Evolutionary conservation across 1,284 basidiomycete genomes (phyloP).

Genomic region (Naganishia sp.): DNA sequence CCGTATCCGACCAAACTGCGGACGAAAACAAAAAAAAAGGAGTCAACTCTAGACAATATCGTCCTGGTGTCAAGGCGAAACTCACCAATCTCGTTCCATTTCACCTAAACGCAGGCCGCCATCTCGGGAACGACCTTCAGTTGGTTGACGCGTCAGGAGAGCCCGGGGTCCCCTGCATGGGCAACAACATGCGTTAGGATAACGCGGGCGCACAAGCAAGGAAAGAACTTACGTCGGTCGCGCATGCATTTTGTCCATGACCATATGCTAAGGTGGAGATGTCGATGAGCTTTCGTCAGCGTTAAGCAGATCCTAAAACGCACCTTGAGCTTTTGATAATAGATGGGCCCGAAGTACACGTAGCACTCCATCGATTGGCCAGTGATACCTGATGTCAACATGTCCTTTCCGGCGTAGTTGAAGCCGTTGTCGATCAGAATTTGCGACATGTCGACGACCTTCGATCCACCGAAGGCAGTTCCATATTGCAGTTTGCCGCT

Average conservation of each 20-base stretch:
- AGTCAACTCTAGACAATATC: constrained; percentile 3
- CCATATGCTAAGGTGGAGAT: constrained; percentile 77
- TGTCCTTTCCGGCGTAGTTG: constrained; percentile 96
- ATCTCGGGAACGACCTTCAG: constrained; percentile 95
- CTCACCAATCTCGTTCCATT: constrained; percentile 90
- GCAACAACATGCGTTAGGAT: constrained; percentile 16
- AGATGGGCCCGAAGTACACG: constrained; percentile 98
- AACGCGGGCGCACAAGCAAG: background rate
- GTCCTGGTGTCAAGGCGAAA: constrained; percentile 39
- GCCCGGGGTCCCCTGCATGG: constrained; percentile 81
- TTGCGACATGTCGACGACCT: constrained; percentile 98
- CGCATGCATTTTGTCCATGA: constrained; percentile 99
- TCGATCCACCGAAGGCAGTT: constrained; percentile 97
- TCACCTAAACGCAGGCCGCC: constrained; percentile 96
- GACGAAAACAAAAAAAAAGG: constrained; percentile 15
- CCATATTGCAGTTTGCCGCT: constrained; percentile 54
- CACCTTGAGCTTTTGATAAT: constrained; percentile 72
- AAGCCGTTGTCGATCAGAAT: constrained; percentile 95
- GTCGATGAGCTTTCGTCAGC: background rate
- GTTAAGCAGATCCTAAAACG: background rate
- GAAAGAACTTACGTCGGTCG: constrained; percentile 70
- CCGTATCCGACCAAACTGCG: constrained; percentile 84
- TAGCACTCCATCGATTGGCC: constrained; percentile 95
- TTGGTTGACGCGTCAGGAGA: constrained; percentile 94
- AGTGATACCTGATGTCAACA: constrained; percentile 96